These are phyloP conservation scores for Cladophialophora chaetospira DNA, from an alignment of 2,329 filamentous ascomycete species.

Conservation along the genomic window DNA sequence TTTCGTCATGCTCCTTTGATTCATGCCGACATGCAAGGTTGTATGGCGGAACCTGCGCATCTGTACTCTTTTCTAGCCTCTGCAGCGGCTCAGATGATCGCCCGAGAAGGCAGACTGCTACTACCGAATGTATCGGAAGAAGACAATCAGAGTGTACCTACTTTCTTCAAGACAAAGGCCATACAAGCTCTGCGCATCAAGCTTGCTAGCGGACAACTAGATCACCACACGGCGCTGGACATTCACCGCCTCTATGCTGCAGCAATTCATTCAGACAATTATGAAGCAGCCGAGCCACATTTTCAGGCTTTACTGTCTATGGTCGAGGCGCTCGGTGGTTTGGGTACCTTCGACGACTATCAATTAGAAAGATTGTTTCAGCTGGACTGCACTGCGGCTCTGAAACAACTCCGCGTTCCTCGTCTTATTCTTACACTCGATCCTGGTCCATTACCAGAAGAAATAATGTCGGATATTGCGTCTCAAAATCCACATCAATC, in stretches of 20 bases:
- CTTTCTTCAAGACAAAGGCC: conserved; percentile 28
- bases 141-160: conserved; percentile 17
- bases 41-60: conserved; percentile 28
- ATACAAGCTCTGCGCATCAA: conserved; percentile 24
- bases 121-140: conserved; percentile 21
- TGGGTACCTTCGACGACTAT: conserved; percentile 27
- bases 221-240: conserved; percentile 25
- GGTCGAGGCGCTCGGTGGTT: conserved; percentile 25
- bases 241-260: conserved; percentile 25
- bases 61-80: conserved; percentile 29
- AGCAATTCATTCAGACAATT: conserved; percentile 11
- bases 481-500: conserved; percentile 5
- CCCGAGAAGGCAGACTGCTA: conserved; percentile 22
- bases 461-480: conserved; percentile 7
- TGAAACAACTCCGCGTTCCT: conserved; percentile 14
- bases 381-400: conserved; percentile 17
- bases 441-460: conserved; percentile 17
- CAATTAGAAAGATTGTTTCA: conserved; percentile 25
- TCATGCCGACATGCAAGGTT: conserved; percentile 28
- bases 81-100: conserved; percentile 23
- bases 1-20: conserved; percentile 26
- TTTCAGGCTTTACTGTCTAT: conserved; percentile 29
- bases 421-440: conserved; percentile 22
- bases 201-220: conserved; percentile 21
- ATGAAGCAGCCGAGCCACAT: conserved; percentile 26